phyloP scores from a whole-genome alignment of 805 yeast species.

The Yarrowia alimentaria region DNA sequence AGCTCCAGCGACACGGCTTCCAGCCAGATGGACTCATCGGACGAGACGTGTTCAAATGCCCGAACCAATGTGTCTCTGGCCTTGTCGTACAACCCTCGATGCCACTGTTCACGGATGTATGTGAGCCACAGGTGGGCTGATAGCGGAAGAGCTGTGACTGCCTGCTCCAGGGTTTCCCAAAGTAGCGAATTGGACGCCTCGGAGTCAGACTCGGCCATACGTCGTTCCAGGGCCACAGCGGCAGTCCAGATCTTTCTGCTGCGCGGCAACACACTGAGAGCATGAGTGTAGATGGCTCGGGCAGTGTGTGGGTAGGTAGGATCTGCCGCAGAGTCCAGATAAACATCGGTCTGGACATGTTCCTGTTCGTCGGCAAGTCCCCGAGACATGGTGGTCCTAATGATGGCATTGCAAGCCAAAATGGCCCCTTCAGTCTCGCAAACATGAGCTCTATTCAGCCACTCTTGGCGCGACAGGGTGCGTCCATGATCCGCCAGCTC shows the following conservation, averaged over 20 bases:
- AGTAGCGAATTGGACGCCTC: no score
- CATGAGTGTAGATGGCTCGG: no score
- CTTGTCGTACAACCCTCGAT: constrained; percentile 46
- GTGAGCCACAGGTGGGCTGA: constrained; percentile 56
- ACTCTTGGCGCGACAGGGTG: constrained; percentile 43
- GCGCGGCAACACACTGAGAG: constrained; percentile 50
- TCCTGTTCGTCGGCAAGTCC: constrained; percentile 30
- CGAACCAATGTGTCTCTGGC: constrained; percentile 55
- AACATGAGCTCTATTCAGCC: constrained; percentile 57
- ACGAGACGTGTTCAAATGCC: constrained; percentile 48
- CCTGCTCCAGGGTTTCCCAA: constrained; percentile 51
- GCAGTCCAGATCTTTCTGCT: constrained; percentile 41
- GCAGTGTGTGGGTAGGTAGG: constrained; percentile 41
- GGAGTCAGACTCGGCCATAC: constrained; percentile 33
- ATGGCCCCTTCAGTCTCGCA: constrained; percentile 51
- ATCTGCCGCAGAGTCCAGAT: background rate
- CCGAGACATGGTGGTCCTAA: constrained; percentile 44
- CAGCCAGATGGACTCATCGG: constrained; percentile 59
- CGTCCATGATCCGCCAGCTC: constrained; percentile 44
- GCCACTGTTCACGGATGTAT: constrained; percentile 72
- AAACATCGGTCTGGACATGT: constrained; percentile 2
- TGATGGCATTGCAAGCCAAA: constrained; percentile 54
- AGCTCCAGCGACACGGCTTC: constrained; percentile 69
- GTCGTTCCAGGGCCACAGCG: no score
- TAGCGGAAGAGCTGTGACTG: constrained; percentile 48